Percentiles rank a stretch among this genome's conserved stretches.
phyloP scores from a whole-genome alignment of 2,329 filamentous ascomycete species.

The Pezicula radicicola region DNA sequence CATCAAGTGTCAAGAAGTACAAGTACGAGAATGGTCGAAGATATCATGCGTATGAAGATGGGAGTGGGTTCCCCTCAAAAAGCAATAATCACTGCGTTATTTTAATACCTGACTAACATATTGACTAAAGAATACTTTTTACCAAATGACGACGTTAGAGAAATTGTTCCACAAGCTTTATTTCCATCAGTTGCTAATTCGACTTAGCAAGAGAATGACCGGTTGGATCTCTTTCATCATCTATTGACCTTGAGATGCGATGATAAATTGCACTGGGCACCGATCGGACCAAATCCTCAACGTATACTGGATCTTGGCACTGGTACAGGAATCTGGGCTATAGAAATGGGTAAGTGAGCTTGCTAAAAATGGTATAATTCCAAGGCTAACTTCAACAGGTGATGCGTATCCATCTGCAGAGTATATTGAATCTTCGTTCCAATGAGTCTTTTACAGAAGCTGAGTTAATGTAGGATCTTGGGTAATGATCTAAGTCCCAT shows the following conservation, averaged over 20 bases:
- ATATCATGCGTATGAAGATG: slow-evolving; percentile 42
- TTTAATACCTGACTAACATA: not conserved
- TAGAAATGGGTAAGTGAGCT: slow-evolving; percentile 49
- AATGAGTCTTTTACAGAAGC: not conserved
- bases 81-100: not conserved
- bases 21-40: slow-evolving; percentile 44
- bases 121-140: slow-evolving; percentile 18
- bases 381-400: not conserved
- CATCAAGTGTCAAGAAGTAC: slow-evolving; percentile 41
- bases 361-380: slow-evolving; percentile 21
- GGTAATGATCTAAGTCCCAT: not conserved
- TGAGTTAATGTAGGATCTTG: not conserved
- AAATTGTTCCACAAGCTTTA: slow-evolving; percentile 3
- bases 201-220: slow-evolving; percentile 14
- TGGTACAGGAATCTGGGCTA: slow-evolving; percentile 59
- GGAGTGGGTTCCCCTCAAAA: slow-evolving; percentile 15
- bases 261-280: slow-evolving; percentile 16
- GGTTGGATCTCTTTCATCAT: slow-evolving; percentile 20
- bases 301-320: slow-evolving; percentile 29
- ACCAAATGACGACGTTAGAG: slow-evolving; percentile 20
- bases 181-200: slow-evolving; percentile 5
- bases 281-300: slow-evolving; percentile 18
- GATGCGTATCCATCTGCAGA: slow-evolving; percentile 1
- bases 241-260: slow-evolving; percentile 15
- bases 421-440: not conserved